Percentiles rank a stretch among this genome's conserved stretches.
Conservation (phyloP, 2,329 filamentous ascomycete genomes). For the Periconia macrospinosa region DNA sequence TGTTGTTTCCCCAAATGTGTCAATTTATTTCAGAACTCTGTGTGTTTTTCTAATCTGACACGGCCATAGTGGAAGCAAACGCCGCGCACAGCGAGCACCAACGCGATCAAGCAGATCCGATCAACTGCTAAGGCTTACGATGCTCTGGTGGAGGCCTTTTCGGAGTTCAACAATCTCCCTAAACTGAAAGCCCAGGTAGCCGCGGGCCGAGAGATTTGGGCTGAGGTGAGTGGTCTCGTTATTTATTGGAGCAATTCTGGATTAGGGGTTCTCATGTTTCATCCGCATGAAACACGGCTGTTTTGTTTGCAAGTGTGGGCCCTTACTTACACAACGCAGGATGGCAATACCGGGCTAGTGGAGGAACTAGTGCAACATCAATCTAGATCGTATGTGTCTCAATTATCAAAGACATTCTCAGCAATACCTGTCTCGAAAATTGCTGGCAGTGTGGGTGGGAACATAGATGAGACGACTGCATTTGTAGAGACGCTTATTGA, state of each 20-base stretch:
- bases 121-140: conserved; percentile 70
- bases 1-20: neutral
- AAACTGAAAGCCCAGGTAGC: conserved; percentile 68
- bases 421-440: conserved; percentile 61
- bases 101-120: conserved; percentile 60
- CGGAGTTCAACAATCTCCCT: conserved; percentile 49
- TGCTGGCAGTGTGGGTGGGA: conserved; percentile 52
- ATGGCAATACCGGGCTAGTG: conserved; percentile 74
- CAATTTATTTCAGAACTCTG: neutral
- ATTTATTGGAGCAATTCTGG: neutral
- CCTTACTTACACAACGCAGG: conserved; percentile 46
- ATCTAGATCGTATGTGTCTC: conserved; percentile 73
- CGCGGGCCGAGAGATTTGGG: conserved; percentile 62
- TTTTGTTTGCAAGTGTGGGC: conserved; percentile 7
- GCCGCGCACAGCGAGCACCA: conserved; percentile 59
- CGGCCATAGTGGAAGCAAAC: conserved; percentile 46
- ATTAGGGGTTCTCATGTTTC: neutral
- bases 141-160: conserved; percentile 69
- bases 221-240: conserved; percentile 48
- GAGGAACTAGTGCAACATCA: conserved; percentile 70
- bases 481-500: conserved; percentile 58
- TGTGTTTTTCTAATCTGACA: neutral
- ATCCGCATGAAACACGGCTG: conserved; percentile 15
- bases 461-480: conserved; percentile 55
- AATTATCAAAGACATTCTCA: conserved; percentile 72